Base-by-base conservation (phyloP, 2,329 filamentous ascomycete species). In the Capronia epimyces region DNA sequence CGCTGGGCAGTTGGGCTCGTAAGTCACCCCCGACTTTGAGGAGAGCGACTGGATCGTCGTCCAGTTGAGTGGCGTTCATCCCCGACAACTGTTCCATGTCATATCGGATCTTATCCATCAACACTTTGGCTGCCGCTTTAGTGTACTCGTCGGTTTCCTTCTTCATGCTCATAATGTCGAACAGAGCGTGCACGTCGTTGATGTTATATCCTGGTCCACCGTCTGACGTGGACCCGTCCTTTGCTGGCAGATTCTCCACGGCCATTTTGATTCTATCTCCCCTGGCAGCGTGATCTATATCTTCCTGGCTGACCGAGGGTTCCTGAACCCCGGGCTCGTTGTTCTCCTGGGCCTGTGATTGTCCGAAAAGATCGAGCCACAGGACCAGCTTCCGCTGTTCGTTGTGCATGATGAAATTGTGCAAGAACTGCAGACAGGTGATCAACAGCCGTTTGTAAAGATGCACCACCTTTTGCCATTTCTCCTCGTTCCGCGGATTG, bases 391-490 rank as follows among this genome's bases (percentile, higher is more conserved):
- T 84, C 32, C 80, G 71, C 52, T 80, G 75, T 65, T 84, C 81
- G 58, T 84, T 84, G 54, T 81, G 76, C 62, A 81, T 80, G 41
- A 82, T 79, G 43, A 83, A 75, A 57, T 84, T 84, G 66, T 84
- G 82, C 49, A 84, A 66, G 57, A 82, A 83, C 62, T 84, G 81
- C n/a, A 84, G 70, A 55, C 78, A 80, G 2, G 80, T 82, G 49
- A 83, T 83, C 60, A 84, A 70, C 15, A 84, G 69, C 60, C 81
- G 80, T 67, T 84, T 83, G 67, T 82, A 83, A 3, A 79, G 75
- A 62, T 81, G 82, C 55, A 83, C 79, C 48, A 83, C 78, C 65
- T 76, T 77, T 66, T 83, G 79, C 80, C 80, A 83, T 58, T 79
- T 78, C 59, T 82, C 79, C 65, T 84, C 79, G 50, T 82, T 80